Percentiles rank a stretch among this genome's conserved stretches.
These are phyloP conservation scores for Eimeria acervulina DNA, from an alignment of 169 alveolate species.

Conservation along the genomic window DNA sequence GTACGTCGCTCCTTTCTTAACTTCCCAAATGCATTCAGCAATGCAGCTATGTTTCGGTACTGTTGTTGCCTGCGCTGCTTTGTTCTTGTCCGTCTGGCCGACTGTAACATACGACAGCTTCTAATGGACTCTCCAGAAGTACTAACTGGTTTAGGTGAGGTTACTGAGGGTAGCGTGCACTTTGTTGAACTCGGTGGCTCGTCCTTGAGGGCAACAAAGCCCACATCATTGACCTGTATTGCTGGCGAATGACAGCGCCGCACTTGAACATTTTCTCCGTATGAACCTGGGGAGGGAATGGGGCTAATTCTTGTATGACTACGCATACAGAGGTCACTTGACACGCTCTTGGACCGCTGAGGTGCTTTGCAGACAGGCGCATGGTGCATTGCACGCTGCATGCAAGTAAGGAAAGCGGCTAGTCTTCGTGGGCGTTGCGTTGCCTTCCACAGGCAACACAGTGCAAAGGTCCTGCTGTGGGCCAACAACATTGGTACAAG, in stretches of 20 bases:
- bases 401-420: slow-evolving; percentile 42
- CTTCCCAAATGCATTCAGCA: not conserved
- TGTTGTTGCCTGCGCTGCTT: not conserved
- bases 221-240: not conserved
- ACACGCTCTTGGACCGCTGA: not conserved
- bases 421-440: slow-evolving; percentile 67
- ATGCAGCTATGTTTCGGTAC: not conserved
- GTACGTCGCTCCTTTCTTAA: not conserved
- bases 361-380: slow-evolving; percentile 20
- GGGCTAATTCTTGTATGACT: not conserved
- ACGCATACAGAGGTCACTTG: not conserved
- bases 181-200: not conserved
- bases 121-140: slow-evolving; percentile 27
- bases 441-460: slow-evolving; percentile 73
- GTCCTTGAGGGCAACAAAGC: not conserved
- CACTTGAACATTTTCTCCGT: not conserved
- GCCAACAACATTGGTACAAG: slow-evolving; percentile 54
- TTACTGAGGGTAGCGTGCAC: not conserved
- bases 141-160: not conserved
- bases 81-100: not conserved
- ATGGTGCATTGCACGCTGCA: slow-evolving; percentile 72
- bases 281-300: not conserved
- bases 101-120: slow-evolving; percentile 62
- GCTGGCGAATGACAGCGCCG: not conserved
- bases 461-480: slow-evolving; percentile 56